Base-by-base conservation (phyloP, 257 asterid genomes). In the Misopates orontium region DNA sequence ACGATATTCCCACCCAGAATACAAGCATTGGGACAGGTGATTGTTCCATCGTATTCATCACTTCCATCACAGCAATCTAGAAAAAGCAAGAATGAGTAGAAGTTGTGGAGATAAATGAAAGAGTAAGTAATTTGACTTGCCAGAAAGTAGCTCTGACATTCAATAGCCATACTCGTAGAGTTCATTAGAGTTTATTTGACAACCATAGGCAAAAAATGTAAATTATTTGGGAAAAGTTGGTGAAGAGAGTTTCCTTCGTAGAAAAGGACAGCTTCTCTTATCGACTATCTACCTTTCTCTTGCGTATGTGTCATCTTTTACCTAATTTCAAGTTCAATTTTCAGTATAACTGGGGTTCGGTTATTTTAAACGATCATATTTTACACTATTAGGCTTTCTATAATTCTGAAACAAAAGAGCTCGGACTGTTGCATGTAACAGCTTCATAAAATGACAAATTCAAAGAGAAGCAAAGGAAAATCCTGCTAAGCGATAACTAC, bases 1-100 rank as follows among this genome's bases (percentile, higher is more conserved):
- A 79, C 80, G 75, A 83, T 69, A 78, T 75, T 77, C 66, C 96
- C 99, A 70, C 97, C 99, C 89, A 82, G 80, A 67, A 93, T 65
- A 73, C 99, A 93, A 60, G 82, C 83, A 70, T 93, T 83, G 16
- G 86, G 92, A 77, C 97, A 93, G 24, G 36, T 69, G 67, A 73
- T 68, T 53, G 74, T 45, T 51, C 99, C 93, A 67, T 84, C 96
- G 72, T 90, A 78, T 73, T 93, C 99, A 70, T 93, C 99, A 76
- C 97, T 93, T 79, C 97, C 99, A 78, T 93, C 99, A 70, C 99
- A 87, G 76, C 99, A 93, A 78, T 93, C 99, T 91, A 63, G 66
- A 75, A n/a, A 60, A 48, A 73, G 25, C 42, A 52, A 24, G 45
- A 61, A 72, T 70, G 45, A 69, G 60, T 44, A 67, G 56, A 69